Evolutionary conservation across 768 basidiomycete genomes (phyloP).

Genomic region (Tephrocybe sp.): DNA sequence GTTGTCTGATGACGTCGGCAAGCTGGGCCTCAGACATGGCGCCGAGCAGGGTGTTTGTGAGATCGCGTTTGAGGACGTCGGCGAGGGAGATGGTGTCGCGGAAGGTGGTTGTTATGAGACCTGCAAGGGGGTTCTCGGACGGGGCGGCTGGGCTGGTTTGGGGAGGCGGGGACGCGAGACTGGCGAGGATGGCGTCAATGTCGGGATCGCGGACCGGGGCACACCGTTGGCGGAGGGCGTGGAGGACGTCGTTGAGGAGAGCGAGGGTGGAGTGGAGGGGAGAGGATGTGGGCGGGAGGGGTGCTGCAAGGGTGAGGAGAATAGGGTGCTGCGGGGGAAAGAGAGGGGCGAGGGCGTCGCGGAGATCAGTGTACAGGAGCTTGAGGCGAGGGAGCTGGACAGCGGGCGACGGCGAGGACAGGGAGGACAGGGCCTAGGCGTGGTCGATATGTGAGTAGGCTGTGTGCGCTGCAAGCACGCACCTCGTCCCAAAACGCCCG

Average conservation of each 20-base stretch:
- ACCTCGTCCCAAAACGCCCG: conserved; percentile 79
- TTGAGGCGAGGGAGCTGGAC: conserved; percentile 61
- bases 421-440: conserved; percentile 49
- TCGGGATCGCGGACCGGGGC: conserved; percentile 63
- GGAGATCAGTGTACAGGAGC: conserved; percentile 54
- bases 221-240: conserved; percentile 56
- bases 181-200: conserved; percentile 43
- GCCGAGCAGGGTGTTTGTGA: conserved; percentile 64
- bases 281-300: conserved; percentile 66
- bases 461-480: conserved; percentile 18
- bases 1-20: conserved; percentile 42
- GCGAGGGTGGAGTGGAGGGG: conserved; percentile 59
- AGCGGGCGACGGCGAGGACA: conserved; percentile 60
- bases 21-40: conserved; percentile 67
- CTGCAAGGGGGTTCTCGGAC: conserved; percentile 35
- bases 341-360: conserved; percentile 50
- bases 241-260: conserved; percentile 54
- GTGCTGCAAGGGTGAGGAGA: conserved; percentile 52
- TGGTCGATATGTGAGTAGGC: neutral
- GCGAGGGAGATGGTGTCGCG: conserved; percentile 50
- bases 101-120: conserved; percentile 45
- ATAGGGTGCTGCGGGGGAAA: conserved; percentile 55
- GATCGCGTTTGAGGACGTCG: conserved; percentile 68
- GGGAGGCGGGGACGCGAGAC: conserved; percentile 19
- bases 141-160: no score